Evolutionary conservation across 2,329 filamentous ascomycete genomes (phyloP).

Genomic region (Aspergillus versicolor): DNA sequence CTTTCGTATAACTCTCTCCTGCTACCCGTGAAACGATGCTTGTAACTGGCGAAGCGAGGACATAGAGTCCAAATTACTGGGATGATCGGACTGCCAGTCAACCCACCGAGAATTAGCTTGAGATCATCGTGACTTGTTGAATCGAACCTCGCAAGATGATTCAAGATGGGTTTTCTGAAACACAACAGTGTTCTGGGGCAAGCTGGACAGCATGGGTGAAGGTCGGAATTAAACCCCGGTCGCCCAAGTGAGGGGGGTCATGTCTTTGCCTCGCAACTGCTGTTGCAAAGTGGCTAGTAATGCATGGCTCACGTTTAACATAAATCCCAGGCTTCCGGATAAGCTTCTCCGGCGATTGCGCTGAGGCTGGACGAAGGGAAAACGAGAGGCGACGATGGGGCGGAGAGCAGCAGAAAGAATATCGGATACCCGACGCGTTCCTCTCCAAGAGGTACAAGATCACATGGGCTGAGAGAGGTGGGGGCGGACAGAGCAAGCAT

Average conservation of each 20-base stretch:
- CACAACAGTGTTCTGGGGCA: not conserved
- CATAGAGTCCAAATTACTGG: not conserved
- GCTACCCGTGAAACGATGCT: not conserved
- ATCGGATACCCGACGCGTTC: not conserved
- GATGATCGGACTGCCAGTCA: not conserved
- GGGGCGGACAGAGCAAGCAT: not conserved
- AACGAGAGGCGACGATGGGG: not conserved
- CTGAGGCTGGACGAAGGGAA: not conserved
- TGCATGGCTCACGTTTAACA: not conserved
- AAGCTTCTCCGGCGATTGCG: not conserved
- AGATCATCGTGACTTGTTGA: not conserved
- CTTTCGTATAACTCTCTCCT: not conserved
- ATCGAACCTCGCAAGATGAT: not conserved
- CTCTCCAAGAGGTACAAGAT: not conserved
- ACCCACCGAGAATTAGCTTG: not conserved
- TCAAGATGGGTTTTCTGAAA: not conserved
- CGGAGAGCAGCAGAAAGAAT: no score
- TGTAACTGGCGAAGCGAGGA: not conserved
- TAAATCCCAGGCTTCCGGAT: not conserved
- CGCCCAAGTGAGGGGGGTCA: not conserved
- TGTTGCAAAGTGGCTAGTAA: not conserved
- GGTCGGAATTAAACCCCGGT: not conserved
- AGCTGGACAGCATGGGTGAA: not conserved
- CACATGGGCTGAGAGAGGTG: not conserved
- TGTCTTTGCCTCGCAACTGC: not conserved